phyloP scores from a whole-genome alignment of 2,329 filamentous ascomycete genomes.

The Venturiaceae sp. region DNA sequence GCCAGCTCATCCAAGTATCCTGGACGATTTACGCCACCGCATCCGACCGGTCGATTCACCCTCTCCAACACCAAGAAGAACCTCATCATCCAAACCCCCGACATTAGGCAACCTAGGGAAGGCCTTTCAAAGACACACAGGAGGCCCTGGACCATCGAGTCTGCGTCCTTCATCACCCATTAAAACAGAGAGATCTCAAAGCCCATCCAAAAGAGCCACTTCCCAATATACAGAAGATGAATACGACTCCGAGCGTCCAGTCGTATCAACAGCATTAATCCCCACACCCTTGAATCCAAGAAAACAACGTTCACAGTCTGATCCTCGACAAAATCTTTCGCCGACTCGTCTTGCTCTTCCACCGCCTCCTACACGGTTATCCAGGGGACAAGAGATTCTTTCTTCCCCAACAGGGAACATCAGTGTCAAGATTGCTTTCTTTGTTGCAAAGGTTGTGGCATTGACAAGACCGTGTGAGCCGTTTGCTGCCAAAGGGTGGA shows the following conservation, averaged over 20 bases:
- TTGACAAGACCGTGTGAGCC: slow-evolving; percentile 6
- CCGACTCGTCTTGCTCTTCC: slow-evolving; percentile 19
- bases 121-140: neutral
- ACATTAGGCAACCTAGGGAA: slow-evolving; percentile 3
- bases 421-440: neutral
- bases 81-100: slow-evolving; percentile 11
- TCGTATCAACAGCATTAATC: neutral
- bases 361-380: slow-evolving; percentile 17
- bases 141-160: neutral
- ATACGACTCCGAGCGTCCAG: neutral
- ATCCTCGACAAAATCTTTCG: neutral
- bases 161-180: neutral
- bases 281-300: neutral
- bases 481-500: slow-evolving; percentile 1
- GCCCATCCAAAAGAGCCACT: slow-evolving; percentile 1
- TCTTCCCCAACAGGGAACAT: neutral
- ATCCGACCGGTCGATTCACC: slow-evolving; percentile 34
- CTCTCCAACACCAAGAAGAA: slow-evolving; percentile 10
- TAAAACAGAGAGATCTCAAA: neutral
- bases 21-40: slow-evolving; percentile 26
- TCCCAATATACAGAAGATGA: neutral
- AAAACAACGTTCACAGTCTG: neutral
- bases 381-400: neutral
- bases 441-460: slow-evolving; percentile 6
- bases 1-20: slow-evolving; percentile 12